Evolutionary conservation across 2,329 filamentous ascomycete species (phyloP).

Genomic region (Ophiostoma sp.): DNA sequence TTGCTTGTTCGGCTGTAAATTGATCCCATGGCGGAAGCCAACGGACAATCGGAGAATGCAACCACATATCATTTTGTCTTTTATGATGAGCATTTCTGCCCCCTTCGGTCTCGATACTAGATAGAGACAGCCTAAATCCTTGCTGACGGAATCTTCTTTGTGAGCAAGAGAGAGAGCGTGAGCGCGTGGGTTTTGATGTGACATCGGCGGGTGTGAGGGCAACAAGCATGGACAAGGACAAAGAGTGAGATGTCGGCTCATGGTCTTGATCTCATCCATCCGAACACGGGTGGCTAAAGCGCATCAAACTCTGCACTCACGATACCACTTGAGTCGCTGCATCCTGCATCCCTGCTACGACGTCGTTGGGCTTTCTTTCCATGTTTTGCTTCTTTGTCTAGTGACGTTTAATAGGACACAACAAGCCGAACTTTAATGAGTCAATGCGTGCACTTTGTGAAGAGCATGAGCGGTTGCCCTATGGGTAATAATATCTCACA

Average conservation of each 20-base stretch:
- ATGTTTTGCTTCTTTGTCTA: neutral
- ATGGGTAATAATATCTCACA: neutral
- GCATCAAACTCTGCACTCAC: too few relatives aligned
- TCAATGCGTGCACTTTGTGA: neutral
- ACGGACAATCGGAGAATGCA: constrained; percentile 5
- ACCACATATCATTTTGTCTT: neutral
- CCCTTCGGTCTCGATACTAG: constrained; percentile 1
- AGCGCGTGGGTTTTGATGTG: neutral
- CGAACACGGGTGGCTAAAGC: neutral
- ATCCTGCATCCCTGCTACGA: neutral
- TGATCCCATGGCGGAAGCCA: neutral
- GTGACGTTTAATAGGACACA: neutral
- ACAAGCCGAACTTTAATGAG: neutral
- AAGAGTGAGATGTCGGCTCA: neutral
- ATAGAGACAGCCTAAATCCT: neutral
- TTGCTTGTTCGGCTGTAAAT: neutral
- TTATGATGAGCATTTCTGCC: too few relatives aligned
- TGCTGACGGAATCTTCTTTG: neutral
- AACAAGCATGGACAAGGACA: neutral
- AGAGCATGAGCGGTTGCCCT: constrained; percentile 2
- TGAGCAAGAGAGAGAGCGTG: neutral
- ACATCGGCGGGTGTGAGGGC: neutral
- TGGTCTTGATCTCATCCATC: neutral
- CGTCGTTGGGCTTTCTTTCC: neutral
- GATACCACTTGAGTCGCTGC: too few relatives aligned